These are phyloP conservation scores for Calcarisporium arbuscula DNA, from an alignment of 2,329 filamentous ascomycete species.

Conservation along the genomic window DNA sequence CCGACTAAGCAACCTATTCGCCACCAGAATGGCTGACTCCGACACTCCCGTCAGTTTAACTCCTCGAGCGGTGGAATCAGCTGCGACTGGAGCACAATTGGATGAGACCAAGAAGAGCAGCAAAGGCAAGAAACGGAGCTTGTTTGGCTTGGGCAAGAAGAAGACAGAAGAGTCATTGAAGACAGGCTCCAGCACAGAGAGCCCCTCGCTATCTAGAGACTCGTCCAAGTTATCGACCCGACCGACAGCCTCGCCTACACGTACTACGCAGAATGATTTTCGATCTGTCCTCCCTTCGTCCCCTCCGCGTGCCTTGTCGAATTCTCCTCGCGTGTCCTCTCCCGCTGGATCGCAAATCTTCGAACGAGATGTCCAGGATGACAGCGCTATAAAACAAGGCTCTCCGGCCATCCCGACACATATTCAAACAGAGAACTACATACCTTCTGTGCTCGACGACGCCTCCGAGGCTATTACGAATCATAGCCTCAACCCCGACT, in stretches of 20 bases:
- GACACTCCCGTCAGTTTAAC: slow-evolving; percentile 23
- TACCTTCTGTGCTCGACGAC: slow-evolving; percentile 84
- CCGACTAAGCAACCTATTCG: too few species aligned
- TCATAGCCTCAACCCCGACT: slow-evolving; percentile 73
- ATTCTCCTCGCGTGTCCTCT: slow-evolving; percentile 69
- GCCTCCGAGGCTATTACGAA: slow-evolving; percentile 91
- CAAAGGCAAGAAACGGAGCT: slow-evolving; percentile 47
- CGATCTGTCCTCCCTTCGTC: slow-evolving; percentile 51
- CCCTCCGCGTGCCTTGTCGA: slow-evolving; percentile 58
- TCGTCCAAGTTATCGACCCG: slow-evolving; percentile 30
- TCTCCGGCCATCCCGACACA: slow-evolving; percentile 88
- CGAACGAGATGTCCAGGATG: slow-evolving; percentile 89
- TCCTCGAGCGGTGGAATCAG: slow-evolving; percentile 21
- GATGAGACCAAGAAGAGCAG: slow-evolving; percentile 16
- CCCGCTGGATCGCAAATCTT: slow-evolving; percentile 80
- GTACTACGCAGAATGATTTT: slow-evolving; percentile 30
- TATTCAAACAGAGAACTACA: slow-evolving; percentile 90
- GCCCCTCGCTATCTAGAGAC: slow-evolving; percentile 25
- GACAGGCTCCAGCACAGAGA: slow-evolving; percentile 25
- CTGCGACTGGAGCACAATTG: slow-evolving; percentile 19
- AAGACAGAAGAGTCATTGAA: slow-evolving; percentile 39
- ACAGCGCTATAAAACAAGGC: slow-evolving; percentile 54
- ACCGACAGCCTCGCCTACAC: slow-evolving; percentile 34
- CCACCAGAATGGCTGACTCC: slow-evolving; percentile 18
- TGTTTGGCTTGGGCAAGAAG: slow-evolving; percentile 60